Conservation (phyloP, 345 rosid genomes). For the Rhizophora apiculata region DNA sequence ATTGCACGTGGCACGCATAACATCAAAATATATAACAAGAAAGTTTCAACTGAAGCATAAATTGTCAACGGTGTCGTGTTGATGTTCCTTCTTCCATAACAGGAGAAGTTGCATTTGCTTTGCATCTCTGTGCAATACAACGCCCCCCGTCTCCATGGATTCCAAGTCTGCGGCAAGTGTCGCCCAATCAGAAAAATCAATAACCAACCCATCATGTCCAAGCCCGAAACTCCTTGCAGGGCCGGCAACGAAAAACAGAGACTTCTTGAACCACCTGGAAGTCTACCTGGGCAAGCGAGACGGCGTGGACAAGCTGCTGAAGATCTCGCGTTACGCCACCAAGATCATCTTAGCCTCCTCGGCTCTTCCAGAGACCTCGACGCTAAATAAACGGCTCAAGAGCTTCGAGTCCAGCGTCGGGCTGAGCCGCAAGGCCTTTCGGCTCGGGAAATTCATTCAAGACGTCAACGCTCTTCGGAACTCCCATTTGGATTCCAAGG, state of each 20-base stretch:
- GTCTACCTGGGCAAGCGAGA: conserved; percentile 54
- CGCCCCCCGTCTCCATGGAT: conserved; percentile 30
- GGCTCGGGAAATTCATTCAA: conserved; percentile 86
- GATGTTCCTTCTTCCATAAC: not conserved
- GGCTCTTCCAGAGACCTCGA: conserved; percentile 41
- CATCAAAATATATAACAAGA: not conserved
- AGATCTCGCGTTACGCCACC: conserved; percentile 82
- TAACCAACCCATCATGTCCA: not conserved
- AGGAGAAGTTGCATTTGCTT: too few relatives aligned
- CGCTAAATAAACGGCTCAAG: conserved; percentile 46
- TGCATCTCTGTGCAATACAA: not conserved
- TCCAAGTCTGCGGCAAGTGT: conserved; percentile 23
- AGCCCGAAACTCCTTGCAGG: conserved; percentile 1
- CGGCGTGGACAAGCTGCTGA: conserved; percentile 82
- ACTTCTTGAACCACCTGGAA: conserved; percentile 69
- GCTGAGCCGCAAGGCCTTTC: conserved; percentile 94
- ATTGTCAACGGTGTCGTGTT: not conserved
- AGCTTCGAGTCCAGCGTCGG: conserved; percentile 92
- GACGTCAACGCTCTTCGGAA: conserved; percentile 66
- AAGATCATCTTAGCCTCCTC: conserved; percentile 78
- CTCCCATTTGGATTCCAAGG: conserved; percentile 44
- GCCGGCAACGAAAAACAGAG: conserved; percentile 26
- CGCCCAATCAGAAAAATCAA: not conserved
- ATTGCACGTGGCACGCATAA: conserved; percentile 14
- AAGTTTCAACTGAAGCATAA: too few relatives aligned